phyloP scores from a whole-genome alignment of 2,329 filamentous ascomycete species.

The Pseudogymnoascus sp. region DNA sequence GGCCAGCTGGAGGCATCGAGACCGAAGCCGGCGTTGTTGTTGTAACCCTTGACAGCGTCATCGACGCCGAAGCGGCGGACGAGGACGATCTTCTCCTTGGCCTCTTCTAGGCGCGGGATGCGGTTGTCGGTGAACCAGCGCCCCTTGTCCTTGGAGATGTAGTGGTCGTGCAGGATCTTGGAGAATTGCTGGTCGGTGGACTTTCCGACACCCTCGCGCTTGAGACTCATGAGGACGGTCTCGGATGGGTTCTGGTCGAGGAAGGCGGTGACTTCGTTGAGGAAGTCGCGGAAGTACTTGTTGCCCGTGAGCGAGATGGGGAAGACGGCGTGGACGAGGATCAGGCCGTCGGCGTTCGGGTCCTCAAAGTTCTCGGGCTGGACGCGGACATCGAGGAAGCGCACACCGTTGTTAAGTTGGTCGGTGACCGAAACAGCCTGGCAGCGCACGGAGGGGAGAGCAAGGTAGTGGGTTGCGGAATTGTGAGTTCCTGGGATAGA shows the following conservation, averaged over 20 bases:
- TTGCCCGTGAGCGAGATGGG: conserved; percentile 75
- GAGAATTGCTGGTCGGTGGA: conserved; percentile 72
- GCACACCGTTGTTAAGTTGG: conserved; percentile 82
- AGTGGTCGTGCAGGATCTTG: conserved; percentile 63
- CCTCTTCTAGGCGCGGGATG: conserved; percentile 70
- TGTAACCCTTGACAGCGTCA: conserved; percentile 41
- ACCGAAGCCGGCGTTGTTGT: conserved; percentile 44
- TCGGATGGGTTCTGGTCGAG: conserved; percentile 71
- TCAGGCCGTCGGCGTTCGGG: conserved; percentile 53
- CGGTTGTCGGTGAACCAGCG: conserved; percentile 72
- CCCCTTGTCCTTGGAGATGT: conserved; percentile 46
- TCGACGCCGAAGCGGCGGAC: conserved; percentile 70
- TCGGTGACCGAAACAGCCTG: conserved; percentile 69
- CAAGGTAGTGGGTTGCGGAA: conserved; percentile 73
- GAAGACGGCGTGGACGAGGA: conserved; percentile 84
- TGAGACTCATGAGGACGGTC: conserved; percentile 76
- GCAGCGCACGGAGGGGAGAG: conserved; percentile 86
- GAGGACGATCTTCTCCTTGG: conserved; percentile 73
- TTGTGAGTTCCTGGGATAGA: conserved; percentile 96
- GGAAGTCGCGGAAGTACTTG: conserved; percentile 68
- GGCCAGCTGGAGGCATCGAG: conserved; percentile 65
- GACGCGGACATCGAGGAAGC: conserved; percentile 88
- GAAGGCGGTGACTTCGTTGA: conserved; percentile 65
- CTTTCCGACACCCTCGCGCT: conserved; percentile 79
- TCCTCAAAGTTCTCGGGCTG: conserved; percentile 52